These are phyloP conservation scores for Cutaneotrichosporon sp. DNA, from an alignment of 1,284 basidiomycete species.

Conservation along the genomic window DNA sequence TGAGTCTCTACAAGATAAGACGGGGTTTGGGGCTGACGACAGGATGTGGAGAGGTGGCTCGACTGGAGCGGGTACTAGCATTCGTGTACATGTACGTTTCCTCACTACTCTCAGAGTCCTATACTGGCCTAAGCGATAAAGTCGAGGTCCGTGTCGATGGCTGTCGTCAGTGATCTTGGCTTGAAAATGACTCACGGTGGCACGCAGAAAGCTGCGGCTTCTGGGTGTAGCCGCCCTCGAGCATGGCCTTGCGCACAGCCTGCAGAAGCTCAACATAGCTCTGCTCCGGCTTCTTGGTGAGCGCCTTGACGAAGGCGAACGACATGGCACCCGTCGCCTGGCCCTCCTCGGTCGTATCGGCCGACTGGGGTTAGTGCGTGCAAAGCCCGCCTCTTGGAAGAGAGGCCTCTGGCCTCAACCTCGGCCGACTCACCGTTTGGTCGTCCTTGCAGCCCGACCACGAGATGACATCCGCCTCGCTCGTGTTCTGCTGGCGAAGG, in stretches of 20 bases:
- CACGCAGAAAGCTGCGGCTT: conserved; percentile 67
- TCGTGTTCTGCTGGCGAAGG: conserved; percentile 60
- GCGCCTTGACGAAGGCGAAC: conserved; percentile 71
- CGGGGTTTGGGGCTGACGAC: conserved; percentile 19
- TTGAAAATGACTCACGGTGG: conserved; percentile 22
- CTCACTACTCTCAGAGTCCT: too few relatives aligned
- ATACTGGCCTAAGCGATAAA: conserved; percentile 43
- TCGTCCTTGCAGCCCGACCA: conserved; percentile 91
- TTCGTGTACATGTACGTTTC: not conserved
- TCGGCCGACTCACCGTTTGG: conserved; percentile 62
- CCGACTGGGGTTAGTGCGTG: conserved; percentile 49
- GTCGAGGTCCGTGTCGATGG: conserved; percentile 39
- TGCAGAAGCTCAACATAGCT: conserved; percentile 76
- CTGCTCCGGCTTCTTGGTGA: conserved; percentile 66
- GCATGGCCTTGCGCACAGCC: conserved; percentile 61
- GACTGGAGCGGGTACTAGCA: conserved; percentile 47
- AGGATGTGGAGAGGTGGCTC: conserved; percentile 53
- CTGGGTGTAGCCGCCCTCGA: conserved; percentile 68
- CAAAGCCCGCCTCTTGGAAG: not conserved
- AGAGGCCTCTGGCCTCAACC: not conserved
- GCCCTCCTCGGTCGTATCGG: conserved; percentile 79
- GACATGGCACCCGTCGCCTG: conserved; percentile 82
- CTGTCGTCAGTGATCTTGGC: conserved; percentile 14
- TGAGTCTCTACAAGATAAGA: too few relatives aligned
- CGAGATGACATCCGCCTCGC: conserved; percentile 66